A percentile compares a stretch with the other conserved stretches of the same genome.
Conservation (phyloP, 2,329 filamentous ascomycete species). For the Pseudogymnoascus sp. region DNA sequence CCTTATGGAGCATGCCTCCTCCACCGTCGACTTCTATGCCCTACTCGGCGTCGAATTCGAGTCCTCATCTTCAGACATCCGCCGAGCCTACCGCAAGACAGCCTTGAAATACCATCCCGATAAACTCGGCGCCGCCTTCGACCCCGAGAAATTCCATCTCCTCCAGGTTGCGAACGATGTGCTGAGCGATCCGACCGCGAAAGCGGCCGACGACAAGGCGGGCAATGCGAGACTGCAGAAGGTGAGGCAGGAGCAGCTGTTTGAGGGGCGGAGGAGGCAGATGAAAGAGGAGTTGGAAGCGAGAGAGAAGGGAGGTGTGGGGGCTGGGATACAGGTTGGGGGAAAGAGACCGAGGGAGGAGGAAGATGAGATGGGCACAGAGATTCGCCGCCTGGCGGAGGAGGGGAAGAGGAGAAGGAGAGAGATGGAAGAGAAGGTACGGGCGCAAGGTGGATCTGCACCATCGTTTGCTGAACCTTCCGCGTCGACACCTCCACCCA, state of each 20-base stretch:
- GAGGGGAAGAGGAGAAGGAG: slow-evolving; percentile 44
- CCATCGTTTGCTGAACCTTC: slow-evolving; percentile 9
- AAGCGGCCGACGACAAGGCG: slow-evolving; percentile 71
- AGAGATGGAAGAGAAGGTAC: slow-evolving; percentile 39
- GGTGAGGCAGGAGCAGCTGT: slow-evolving; percentile 62
- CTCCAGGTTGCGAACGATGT: slow-evolving; percentile 84
- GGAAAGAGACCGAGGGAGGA: slow-evolving; percentile 53
- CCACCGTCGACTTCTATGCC: slow-evolving; percentile 28
- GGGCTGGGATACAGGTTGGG: slow-evolving; percentile 41
- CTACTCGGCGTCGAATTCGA: slow-evolving; percentile 13
- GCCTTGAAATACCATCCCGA: slow-evolving; percentile 92
- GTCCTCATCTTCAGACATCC: slow-evolving; percentile 13
- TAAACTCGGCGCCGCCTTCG: slow-evolving; percentile 70
- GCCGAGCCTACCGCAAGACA: slow-evolving; percentile 67
- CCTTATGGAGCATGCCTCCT: slow-evolving; percentile 27
- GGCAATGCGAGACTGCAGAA: slow-evolving; percentile 65
- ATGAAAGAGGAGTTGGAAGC: slow-evolving; percentile 85
- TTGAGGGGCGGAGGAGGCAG: slow-evolving; percentile 64
- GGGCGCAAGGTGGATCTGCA: slow-evolving; percentile 18
- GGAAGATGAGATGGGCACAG: slow-evolving; percentile 40
- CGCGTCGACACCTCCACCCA: slow-evolving; percentile 17
- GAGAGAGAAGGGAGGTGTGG: slow-evolving; percentile 52
- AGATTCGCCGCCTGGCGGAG: slow-evolving; percentile 46
- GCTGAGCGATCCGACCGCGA: slow-evolving; percentile 62
- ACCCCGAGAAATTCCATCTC: slow-evolving; percentile 76